phyloP scores from a whole-genome alignment of 2,329 filamentous ascomycete species.

The Penicillium sp. region DNA sequence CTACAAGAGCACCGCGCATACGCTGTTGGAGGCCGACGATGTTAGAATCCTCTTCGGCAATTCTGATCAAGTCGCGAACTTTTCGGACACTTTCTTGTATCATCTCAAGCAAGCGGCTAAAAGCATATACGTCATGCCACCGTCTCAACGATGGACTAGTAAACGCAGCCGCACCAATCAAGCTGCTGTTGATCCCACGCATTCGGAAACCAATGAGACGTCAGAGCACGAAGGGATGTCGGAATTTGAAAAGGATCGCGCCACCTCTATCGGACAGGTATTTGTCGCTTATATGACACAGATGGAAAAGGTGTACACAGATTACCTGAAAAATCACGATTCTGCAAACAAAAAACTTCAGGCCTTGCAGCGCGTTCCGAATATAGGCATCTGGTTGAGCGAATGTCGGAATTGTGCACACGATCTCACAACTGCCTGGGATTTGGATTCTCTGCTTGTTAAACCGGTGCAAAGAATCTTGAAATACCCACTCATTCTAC shows the following conservation, averaged over 20 bases:
- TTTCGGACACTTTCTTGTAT: constrained; percentile 74
- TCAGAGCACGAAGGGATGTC: constrained; percentile 32
- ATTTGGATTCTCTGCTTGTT: constrained; percentile 90
- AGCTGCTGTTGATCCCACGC: constrained; percentile 17
- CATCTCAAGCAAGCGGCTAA: constrained; percentile 75
- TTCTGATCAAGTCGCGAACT: constrained; percentile 81
- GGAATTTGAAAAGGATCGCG: constrained; percentile 55
- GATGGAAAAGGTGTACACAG: constrained; percentile 63
- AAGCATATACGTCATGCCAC: constrained; percentile 70
- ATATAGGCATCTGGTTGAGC: constrained; percentile 74
- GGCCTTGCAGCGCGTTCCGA: constrained; percentile 50
- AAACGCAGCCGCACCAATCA: constrained; percentile 48
- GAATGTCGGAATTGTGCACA: constrained; percentile 91
- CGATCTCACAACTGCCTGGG: constrained; percentile 90
- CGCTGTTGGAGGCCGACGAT: constrained; percentile 74
- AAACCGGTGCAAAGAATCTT: constrained; percentile 94
- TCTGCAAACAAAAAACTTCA: constrained; percentile 60
- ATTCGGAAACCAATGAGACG: constrained; percentile 27
- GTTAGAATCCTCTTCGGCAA: constrained; percentile 91
- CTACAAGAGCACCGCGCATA: constrained; percentile 87
- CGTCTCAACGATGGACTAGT: constrained; percentile 51
- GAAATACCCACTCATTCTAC: constrained; percentile 86
- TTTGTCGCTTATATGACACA: constrained; percentile 54
- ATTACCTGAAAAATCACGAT: constrained; percentile 63
- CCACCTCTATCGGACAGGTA: constrained; percentile 57